Evolutionary conservation across 2,329 filamentous ascomycete species (phyloP).

Genomic region (Botrytis pseudocinerea): DNA sequence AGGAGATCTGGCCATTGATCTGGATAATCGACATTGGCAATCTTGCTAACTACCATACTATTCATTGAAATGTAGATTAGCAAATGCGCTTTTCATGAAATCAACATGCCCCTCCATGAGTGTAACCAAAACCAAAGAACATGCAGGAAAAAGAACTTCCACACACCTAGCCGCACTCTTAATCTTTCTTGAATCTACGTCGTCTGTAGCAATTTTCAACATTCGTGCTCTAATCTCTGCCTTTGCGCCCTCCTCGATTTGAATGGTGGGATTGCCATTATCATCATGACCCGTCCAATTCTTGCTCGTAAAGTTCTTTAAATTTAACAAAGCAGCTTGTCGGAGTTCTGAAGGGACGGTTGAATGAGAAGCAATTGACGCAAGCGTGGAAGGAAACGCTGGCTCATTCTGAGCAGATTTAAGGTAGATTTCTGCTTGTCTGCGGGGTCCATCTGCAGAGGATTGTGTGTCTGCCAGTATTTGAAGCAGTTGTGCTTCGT

Average conservation of each 20-base stretch:
- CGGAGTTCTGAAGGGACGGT: conserved; percentile 73
- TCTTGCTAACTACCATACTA: conserved; percentile 82
- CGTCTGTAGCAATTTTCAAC: conserved; percentile 72
- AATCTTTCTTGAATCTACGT: conserved; percentile 77
- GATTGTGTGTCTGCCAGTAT: conserved; percentile 86
- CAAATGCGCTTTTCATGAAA: neutral
- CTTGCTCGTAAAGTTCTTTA: conserved; percentile 80
- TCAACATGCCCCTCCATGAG: neutral
- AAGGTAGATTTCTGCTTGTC: conserved; percentile 69
- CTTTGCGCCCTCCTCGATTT: conserved; percentile 73
- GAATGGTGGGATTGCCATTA: conserved; percentile 53
- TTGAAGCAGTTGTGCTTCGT: conserved; percentile 91
- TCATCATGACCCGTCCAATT: conserved; percentile 80
- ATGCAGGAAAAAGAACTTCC: neutral
- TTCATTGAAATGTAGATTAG: conserved; percentile 26
- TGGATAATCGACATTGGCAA: conserved; percentile 89
- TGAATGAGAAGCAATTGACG: conserved; percentile 76
- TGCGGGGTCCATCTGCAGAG: conserved; percentile 71
- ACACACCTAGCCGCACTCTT: conserved; percentile 82
- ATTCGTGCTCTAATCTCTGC: conserved; percentile 70
- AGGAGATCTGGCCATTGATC: conserved; percentile 92
- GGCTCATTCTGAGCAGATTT: conserved; percentile 52
- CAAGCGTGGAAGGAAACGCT: conserved; percentile 76
- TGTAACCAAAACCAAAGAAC: neutral
- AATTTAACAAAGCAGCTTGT: conserved; percentile 76